phyloP scores from a whole-genome alignment of 2,329 filamentous ascomycete genomes.

The Arthroderma uncinatum region DNA sequence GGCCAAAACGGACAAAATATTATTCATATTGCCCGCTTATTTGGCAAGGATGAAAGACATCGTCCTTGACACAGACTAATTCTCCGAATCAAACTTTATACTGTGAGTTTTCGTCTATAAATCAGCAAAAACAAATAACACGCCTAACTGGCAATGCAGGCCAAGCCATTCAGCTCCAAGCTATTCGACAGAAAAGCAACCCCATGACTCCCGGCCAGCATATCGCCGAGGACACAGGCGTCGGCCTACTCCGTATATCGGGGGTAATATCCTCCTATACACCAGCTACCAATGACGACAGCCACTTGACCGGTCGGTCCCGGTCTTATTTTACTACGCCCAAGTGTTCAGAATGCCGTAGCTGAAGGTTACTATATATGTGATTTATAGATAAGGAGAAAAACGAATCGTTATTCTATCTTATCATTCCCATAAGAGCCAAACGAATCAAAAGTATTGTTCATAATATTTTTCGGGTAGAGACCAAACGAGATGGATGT shows the following conservation, averaged over 20 bases:
- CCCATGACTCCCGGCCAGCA: not conserved
- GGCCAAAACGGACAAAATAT: no score
- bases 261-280: not conserved
- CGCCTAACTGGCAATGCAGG: not conserved
- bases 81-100: not conserved
- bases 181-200: not conserved
- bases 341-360: not conserved
- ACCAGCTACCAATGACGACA: not conserved
- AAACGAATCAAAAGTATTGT: not conserved
- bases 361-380: not conserved
- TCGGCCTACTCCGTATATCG: not conserved
- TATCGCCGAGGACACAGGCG: not conserved
- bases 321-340: not conserved
- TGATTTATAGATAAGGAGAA: not conserved
- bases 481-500: not conserved
- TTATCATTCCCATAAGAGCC: not conserved
- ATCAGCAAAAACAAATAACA: not conserved
- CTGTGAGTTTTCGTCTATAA: not conserved
- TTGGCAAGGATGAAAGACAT: not conserved
- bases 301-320: no score
- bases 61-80: not conserved
- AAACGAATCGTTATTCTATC: not conserved
- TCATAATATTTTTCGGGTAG: not conserved
- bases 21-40: not conserved
- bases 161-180: not conserved